Percentiles rank a stretch among this genome's conserved stretches.
Conservation (phyloP, 2,329 filamentous ascomycete species). For the Ascochyta lentis region DNA sequence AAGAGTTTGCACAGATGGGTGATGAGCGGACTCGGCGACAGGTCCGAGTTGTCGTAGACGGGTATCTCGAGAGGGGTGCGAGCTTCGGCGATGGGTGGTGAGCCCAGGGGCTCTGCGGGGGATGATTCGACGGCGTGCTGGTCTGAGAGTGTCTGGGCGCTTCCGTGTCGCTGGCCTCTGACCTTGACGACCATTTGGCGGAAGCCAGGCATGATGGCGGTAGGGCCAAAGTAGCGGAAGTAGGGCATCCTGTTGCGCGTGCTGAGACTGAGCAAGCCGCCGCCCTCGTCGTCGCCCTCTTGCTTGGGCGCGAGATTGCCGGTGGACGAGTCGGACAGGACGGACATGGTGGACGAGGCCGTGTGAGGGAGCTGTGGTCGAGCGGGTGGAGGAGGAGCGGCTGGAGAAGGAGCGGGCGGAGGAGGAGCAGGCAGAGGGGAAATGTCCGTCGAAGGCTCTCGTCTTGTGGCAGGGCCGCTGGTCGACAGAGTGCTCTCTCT, state of each 20-base stretch:
- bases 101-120: conserved; percentile 40
- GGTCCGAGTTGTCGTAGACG: conserved; percentile 77
- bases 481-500: conserved; percentile 26
- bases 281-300: conserved; percentile 25
- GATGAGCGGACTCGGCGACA: conserved; percentile 76
- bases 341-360: conserved; percentile 27
- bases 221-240: conserved; percentile 89
- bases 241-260: conserved; percentile 77
- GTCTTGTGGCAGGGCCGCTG: conserved; percentile 18
- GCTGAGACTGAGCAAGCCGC: conserved; percentile 50
- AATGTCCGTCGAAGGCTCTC: conserved; percentile 28
- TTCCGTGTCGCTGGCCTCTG: conserved; percentile 68
- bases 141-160: conserved; percentile 63
- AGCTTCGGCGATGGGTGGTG: conserved; percentile 45
- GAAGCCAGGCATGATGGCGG: conserved; percentile 88
- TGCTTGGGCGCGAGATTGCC: conserved; percentile 25
- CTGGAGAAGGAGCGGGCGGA: conserved; percentile 23
- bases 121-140: conserved; percentile 44
- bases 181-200: conserved; percentile 90
- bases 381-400: conserved; percentile 24
- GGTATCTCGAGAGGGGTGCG: conserved; percentile 60
- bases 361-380: conserved; percentile 34
- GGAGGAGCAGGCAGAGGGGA: conserved; percentile 29
- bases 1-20: conserved; percentile 79
- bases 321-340: conserved; percentile 31